phyloP scores from a whole-genome alignment of 371 early-diverging fungal genomes.

The Mortierella sp. region DNA sequence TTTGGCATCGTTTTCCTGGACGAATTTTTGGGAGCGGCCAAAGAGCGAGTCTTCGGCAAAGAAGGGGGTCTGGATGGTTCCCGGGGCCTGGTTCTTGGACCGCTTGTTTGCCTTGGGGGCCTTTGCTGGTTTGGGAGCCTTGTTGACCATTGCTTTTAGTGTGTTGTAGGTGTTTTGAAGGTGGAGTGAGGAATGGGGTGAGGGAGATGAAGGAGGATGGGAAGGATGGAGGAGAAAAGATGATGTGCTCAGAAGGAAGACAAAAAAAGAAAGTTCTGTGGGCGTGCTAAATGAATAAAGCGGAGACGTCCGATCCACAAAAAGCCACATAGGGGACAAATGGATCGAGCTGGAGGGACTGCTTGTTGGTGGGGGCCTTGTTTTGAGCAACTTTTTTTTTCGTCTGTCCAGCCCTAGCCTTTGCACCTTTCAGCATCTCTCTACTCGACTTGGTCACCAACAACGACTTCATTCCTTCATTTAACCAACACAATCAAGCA shows the following conservation, averaged over 20 bases:
- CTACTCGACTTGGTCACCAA: too few species aligned
- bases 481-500: background rate
- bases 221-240: background rate
- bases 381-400: background rate
- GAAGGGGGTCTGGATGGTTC: conserved; percentile 1
- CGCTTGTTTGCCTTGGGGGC: conserved; percentile 46
- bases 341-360: background rate
- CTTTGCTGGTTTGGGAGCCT: conserved; percentile 46
- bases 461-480: background rate
- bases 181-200: background rate
- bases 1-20: conserved; percentile 48
- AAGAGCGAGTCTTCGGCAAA: conserved; percentile 47
- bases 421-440: background rate
- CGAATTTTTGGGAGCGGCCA: conserved; percentile 49
- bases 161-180: background rate
- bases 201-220: conserved; percentile 9
- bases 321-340: background rate
- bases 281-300: background rate
- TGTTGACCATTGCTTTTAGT: conserved; percentile 47
- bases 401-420: background rate
- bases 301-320: conserved; percentile 1
- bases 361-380: background rate
- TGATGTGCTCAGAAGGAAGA: background rate
- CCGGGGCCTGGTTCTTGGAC: background rate
- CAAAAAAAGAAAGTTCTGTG: background rate